Evolutionary conservation across 208 protist genomes (phyloP).

Genomic region (Acanthamoeba lenticulata): DNA sequence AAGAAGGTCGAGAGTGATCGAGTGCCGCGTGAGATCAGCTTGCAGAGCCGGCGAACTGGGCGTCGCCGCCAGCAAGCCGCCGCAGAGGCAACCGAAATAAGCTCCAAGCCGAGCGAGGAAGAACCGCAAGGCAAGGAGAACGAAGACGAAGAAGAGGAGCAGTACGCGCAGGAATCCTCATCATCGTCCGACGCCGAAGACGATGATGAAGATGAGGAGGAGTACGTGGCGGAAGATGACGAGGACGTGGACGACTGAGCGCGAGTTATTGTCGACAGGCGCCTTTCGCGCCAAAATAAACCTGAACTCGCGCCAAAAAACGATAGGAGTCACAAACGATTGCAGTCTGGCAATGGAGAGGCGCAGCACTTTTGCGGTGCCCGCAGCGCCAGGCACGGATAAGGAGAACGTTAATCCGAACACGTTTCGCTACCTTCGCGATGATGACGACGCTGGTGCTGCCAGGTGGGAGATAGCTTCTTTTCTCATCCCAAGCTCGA

Average conservation of each 20-base stretch:
- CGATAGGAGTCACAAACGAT: too few relatives aligned
- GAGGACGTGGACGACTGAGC: neutral
- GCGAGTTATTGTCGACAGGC: too few relatives aligned
- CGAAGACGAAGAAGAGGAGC: neutral
- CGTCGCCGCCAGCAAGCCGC: neutral
- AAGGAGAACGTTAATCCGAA: constrained; percentile 11
- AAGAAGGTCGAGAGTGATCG: neutral
- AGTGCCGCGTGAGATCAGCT: neutral
- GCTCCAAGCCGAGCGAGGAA: neutral
- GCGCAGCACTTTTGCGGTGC: neutral
- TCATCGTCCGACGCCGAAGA: neutral
- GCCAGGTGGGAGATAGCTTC: neutral
- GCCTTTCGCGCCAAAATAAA: too few relatives aligned
- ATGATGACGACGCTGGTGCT: neutral
- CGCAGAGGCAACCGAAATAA: neutral
- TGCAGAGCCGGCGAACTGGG: neutral
- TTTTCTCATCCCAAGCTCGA: neutral
- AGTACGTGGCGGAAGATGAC: neutral
- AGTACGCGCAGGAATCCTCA: neutral
- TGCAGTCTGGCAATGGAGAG: too few relatives aligned
- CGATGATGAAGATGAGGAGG: neutral
- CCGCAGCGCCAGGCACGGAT: neutral
- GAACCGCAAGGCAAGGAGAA: neutral
- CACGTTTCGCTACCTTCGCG: neutral
- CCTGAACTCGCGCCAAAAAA: too few relatives aligned